Conservation (phyloP, 2,329 filamentous ascomycete genomes). For the Trichoderma citrinoviride region DNA sequence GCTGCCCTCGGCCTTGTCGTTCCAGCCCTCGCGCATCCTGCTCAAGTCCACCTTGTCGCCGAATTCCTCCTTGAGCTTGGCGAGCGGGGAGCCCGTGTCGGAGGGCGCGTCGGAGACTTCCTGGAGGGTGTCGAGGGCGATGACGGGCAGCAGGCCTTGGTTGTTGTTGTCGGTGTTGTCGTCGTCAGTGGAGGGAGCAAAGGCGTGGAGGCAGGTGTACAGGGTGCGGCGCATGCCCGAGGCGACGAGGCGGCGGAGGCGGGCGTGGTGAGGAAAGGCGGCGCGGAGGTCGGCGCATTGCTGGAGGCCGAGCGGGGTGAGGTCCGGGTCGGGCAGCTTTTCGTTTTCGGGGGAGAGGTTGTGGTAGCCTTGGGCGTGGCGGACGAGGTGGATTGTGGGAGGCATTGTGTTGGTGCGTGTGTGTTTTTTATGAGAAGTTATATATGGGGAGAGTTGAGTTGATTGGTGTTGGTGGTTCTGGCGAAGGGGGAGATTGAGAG, state of each 20-base stretch:
- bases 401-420: conserved; percentile 39
- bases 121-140: conserved; percentile 72
- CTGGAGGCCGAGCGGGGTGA: conserved; percentile 71
- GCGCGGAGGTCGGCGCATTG: conserved; percentile 67
- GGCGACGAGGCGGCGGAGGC: conserved; percentile 68
- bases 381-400: conserved; percentile 63
- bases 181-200: conserved; percentile 44
- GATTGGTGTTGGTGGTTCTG: neutral
- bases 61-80: conserved; percentile 60
- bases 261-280: conserved; percentile 62
- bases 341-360: conserved; percentile 72
- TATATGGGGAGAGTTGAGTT: no score
- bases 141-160: conserved; percentile 45
- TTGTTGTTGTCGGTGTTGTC: no score
- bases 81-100: conserved; percentile 65
- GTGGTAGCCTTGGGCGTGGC: conserved; percentile 77
- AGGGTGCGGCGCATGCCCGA: conserved; percentile 80
- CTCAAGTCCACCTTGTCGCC: conserved; percentile 60
- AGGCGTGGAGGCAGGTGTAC: conserved; percentile 70
- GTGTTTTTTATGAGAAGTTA: neutral
- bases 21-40: conserved; percentile 66
- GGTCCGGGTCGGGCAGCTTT: conserved; percentile 68
- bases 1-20: conserved; percentile 54
- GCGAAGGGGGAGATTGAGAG: neutral
- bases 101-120: conserved; percentile 74